Base-by-base conservation (phyloP, 163 green algal genomes). In the Chlamydomonas reinhardtii region DNA sequence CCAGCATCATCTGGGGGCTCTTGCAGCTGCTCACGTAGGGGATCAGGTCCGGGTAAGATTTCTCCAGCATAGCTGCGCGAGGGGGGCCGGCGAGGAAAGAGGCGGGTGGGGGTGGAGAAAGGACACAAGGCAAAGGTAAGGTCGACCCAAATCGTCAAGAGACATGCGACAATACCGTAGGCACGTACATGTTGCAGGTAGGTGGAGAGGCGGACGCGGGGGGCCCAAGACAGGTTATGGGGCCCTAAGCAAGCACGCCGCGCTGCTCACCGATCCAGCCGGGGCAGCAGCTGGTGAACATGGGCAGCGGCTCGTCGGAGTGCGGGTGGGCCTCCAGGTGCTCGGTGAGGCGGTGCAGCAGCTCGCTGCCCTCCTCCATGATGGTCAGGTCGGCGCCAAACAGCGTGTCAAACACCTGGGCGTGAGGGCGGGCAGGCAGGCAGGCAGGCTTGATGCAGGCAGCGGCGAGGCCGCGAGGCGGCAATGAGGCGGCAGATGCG, bases 261-360 rank as follows among this genome's bases (percentile, higher is more conserved):
- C 39, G 5, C 5, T 9, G 31, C 83, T 77, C 35, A 88, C 43
- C 25, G 25, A 31, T 20, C 65, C 65, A 71, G 8, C 29, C 94
- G 9, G 94, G 94, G 89, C 94, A 97, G 84, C 92, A 96, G 74
- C 89, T 94, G 24, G 94, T 96, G 85, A 97, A 95, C 93, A 97
- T 95, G 73, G 94, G 94, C 81, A 96, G 80, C 4, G 91, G 88
- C 76, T 94, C 83, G 31, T 90, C 83, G 66, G 81, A 69, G 88
- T 91, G 76, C 9, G 85, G 77, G 74, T 89, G 73, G 25, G 73
- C 66, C 61, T 87, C 48, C 20, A 84, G 73, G 34, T 87, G 82
- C 29, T 65, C 75, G 71, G 82, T 69, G 66, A 96, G 79, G 24
- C 93, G 76, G 76, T 92, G 72, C 43, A 96, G 85, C 75, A 96